Evolutionary conservation across 202 grass and related monocot genomes (phyloP).

Genomic region (Eragrostis tef): DNA sequence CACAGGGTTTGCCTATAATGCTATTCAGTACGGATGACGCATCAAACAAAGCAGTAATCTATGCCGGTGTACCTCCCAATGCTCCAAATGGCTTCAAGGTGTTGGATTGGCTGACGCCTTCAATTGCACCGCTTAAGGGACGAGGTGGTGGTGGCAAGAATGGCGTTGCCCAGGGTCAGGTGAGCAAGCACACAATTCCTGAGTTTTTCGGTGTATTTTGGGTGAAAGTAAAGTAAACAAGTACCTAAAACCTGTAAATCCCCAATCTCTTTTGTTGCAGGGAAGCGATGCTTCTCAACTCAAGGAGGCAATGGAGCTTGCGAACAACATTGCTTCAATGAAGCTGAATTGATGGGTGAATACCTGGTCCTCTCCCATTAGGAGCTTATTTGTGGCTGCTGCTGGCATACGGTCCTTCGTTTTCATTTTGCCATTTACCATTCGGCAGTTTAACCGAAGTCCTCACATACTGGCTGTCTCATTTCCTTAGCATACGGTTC

Average conservation of each 20-base stretch:
- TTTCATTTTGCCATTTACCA: not conserved
- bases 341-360: conserved; percentile 65
- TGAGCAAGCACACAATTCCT: conserved; percentile 29
- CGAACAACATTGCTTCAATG: conserved; percentile 75
- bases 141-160: conserved; percentile 97
- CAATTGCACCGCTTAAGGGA: conserved; percentile 80
- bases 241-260: conserved; percentile 13
- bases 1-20: conserved; percentile 86
- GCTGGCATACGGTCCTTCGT: not conserved
- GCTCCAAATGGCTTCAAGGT: conserved; percentile 59
- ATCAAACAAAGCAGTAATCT: conserved; percentile 86
- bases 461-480: not conserved
- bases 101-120: conserved; percentile 85
- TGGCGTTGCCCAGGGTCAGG: conserved; percentile 88
- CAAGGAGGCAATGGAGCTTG: conserved; percentile 83
- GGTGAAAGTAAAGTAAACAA: not conserved
- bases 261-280: conserved; percentile 48
- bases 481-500: not conserved
- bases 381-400: not conserved
- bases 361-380: conserved; percentile 1
- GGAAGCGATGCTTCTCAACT: conserved; percentile 78
- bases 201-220: not conserved
- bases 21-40: conserved; percentile 80
- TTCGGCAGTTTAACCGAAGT: not conserved
- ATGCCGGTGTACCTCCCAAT: conserved; percentile 69